A percentile compares a stretch with the other conserved stretches of the same genome.
Conservation (phyloP, 139 green algal genomes). For the Pseudopediastrum boryanum region DNA sequence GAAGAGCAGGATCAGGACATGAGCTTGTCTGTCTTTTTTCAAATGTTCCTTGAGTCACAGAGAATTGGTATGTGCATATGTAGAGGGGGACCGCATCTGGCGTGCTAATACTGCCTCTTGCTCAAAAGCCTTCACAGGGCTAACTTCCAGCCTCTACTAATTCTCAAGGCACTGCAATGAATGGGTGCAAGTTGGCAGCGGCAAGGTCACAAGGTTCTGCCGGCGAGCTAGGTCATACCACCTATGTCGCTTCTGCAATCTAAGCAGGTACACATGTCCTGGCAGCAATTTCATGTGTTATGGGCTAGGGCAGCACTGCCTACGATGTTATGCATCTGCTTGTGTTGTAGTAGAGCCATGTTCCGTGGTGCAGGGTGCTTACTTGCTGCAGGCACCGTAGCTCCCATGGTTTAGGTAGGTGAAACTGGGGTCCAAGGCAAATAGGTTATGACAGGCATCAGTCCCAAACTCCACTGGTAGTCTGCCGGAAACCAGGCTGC, state of each 20-base stretch:
- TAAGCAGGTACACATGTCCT: background rate
- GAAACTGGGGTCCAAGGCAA: slow-evolving; percentile 43
- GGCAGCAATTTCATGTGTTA: too few relatives aligned
- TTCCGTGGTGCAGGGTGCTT: background rate
- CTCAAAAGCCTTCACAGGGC: too few relatives aligned
- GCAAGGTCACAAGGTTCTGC: background rate
- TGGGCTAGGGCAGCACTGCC: too few relatives aligned
- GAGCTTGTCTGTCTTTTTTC: too few relatives aligned
- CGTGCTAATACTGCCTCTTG: too few relatives aligned
- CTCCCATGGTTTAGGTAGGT: slow-evolving; percentile 72
- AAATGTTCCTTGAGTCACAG: too few relatives aligned
- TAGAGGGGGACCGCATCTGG: too few relatives aligned
- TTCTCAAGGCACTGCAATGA: background rate
- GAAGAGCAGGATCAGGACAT: background rate
- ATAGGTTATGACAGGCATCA: slow-evolving; percentile 44
- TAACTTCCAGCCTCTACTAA: too few relatives aligned
- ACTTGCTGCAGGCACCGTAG: slow-evolving; percentile 66
- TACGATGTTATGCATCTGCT: background rate
- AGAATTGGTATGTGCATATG: background rate
- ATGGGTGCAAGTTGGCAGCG: slow-evolving; percentile 14
- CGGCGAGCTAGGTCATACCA: background rate
- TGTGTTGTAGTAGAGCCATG: background rate
- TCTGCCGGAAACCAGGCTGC: background rate
- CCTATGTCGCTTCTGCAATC: background rate
- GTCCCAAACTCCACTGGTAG: background rate